Conservation (phyloP, 129 eudicot genomes). For the Saussurea involucrata region DNA sequence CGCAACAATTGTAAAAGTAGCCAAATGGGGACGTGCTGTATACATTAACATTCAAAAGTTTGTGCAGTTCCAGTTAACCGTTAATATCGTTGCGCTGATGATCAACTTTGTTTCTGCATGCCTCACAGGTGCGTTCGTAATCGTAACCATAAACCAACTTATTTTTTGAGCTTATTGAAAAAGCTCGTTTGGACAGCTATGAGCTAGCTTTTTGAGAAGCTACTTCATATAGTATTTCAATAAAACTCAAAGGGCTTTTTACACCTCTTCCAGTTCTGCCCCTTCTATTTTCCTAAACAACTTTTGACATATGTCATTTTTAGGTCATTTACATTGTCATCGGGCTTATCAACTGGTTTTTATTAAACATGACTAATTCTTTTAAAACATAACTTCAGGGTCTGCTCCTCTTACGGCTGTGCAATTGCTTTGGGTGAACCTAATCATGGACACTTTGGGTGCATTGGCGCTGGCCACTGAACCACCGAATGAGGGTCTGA, state of each 20-base stretch:
- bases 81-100: slow-evolving; percentile 84
- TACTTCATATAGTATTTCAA: too few species aligned
- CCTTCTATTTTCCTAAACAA: neutral
- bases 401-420: slow-evolving; percentile 88
- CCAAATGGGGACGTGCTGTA: slow-evolving; percentile 91
- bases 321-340: neutral
- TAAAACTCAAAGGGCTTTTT: neutral
- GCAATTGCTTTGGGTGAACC: slow-evolving; percentile 87
- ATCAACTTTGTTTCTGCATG: slow-evolving; percentile 94
- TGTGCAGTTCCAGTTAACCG: slow-evolving; percentile 91
- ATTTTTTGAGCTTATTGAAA: neutral
- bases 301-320: too few species aligned
- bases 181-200: neutral
- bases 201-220: neutral
- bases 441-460: slow-evolving; percentile 89
- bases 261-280: neutral
- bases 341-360: neutral
- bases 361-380: neutral
- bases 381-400: slow-evolving; percentile 37
- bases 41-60: slow-evolving; percentile 88
- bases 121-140: slow-evolving; percentile 49
- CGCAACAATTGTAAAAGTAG: slow-evolving; percentile 80
- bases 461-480: slow-evolving; percentile 93
- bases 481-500: slow-evolving; percentile 71
- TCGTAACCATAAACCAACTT: neutral